Percentiles rank a stretch among this genome's conserved stretches.
Conservation (phyloP, 1,284 basidiomycete genomes). For the Melampsora americana region DNA sequence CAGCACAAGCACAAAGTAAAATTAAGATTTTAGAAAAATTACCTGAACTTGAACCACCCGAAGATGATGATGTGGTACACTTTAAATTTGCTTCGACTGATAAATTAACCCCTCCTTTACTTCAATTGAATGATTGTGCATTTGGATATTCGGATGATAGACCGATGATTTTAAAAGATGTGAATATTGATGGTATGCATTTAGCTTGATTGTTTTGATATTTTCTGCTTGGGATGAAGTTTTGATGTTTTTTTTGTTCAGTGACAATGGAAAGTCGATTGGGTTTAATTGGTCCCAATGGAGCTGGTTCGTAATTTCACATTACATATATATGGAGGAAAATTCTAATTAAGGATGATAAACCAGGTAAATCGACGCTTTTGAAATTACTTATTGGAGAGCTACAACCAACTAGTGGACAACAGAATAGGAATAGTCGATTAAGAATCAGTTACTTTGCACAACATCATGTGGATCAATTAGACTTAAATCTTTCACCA, state of each 20-base stretch:
- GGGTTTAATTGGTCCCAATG: slow-evolving; percentile 76
- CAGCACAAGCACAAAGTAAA: slow-evolving; percentile 89
- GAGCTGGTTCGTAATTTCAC: slow-evolving; percentile 63
- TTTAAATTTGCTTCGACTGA: slow-evolving; percentile 64
- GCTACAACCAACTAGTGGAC: slow-evolving; percentile 71
- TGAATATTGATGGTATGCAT: slow-evolving; percentile 85
- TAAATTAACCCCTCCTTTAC: slow-evolving; percentile 92
- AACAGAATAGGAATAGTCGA: slow-evolving; percentile 84
- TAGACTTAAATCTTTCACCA: slow-evolving; percentile 77
- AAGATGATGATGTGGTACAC: slow-evolving; percentile 56
- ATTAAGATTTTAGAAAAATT: slow-evolving; percentile 99
- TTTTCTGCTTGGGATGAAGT: slow-evolving; percentile 52
- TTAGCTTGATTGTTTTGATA: slow-evolving; percentile 55
- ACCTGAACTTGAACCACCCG: slow-evolving; percentile 87
- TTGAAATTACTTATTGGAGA: slow-evolving; percentile 95
- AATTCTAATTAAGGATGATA: slow-evolving; percentile 31
- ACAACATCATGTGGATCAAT: slow-evolving; percentile 94
- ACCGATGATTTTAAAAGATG: slow-evolving; percentile 66
- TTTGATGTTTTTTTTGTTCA: slow-evolving; percentile 1
- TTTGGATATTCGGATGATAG: slow-evolving; percentile 86
- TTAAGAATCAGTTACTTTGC: slow-evolving; percentile 90
- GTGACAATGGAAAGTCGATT: slow-evolving; percentile 66
- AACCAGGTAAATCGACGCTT: slow-evolving; percentile 57
- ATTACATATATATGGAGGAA: neutral
- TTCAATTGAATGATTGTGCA: slow-evolving; percentile 85